A percentile compares a stretch with the other conserved stretches of the same genome.
These are phyloP conservation scores for Phyllosticta paracitricarpa DNA, from an alignment of 2,329 filamentous ascomycete genomes.

Conservation along the genomic window DNA sequence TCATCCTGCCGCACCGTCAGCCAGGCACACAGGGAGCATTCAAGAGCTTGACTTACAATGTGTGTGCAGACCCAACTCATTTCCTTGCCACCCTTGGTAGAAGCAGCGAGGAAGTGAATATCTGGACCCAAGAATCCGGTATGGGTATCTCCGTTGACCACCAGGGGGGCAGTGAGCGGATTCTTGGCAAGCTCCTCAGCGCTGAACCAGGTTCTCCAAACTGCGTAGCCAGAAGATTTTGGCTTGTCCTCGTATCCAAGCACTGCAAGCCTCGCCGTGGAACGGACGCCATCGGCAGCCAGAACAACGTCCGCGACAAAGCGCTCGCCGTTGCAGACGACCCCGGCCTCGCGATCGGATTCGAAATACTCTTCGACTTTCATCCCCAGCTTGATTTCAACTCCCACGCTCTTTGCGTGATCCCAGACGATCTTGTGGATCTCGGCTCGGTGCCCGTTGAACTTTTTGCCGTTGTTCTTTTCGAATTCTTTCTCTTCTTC, in stretches of 20 bases:
- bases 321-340: conserved; percentile 39
- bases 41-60: conserved; percentile 10
- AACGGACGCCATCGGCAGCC: conserved; percentile 44
- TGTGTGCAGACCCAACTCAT: conserved; percentile 30
- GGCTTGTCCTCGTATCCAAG: conserved; percentile 43
- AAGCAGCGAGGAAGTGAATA: conserved; percentile 26
- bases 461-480: conserved; percentile 37
- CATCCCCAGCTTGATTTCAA: conserved; percentile 45
- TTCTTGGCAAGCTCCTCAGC: conserved; percentile 22
- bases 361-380: conserved; percentile 42
- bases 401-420: conserved; percentile 42
- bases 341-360: conserved; percentile 40
- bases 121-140: conserved; percentile 23
- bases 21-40: neutral
- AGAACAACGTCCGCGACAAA: conserved; percentile 40
- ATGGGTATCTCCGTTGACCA: conserved; percentile 19
- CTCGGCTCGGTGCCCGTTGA: conserved; percentile 53
- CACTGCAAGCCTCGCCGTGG: conserved; percentile 42
- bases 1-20: conserved; percentile 12
- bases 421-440: conserved; percentile 49
- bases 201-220: conserved; percentile 38
- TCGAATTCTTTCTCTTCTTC: conserved; percentile 18
- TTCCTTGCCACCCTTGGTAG: conserved; percentile 24
- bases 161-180: conserved; percentile 22
- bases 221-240: conserved; percentile 44